phyloP scores from a whole-genome alignment of 352 stramenopile species.

The Blastocystis sp. region DNA sequence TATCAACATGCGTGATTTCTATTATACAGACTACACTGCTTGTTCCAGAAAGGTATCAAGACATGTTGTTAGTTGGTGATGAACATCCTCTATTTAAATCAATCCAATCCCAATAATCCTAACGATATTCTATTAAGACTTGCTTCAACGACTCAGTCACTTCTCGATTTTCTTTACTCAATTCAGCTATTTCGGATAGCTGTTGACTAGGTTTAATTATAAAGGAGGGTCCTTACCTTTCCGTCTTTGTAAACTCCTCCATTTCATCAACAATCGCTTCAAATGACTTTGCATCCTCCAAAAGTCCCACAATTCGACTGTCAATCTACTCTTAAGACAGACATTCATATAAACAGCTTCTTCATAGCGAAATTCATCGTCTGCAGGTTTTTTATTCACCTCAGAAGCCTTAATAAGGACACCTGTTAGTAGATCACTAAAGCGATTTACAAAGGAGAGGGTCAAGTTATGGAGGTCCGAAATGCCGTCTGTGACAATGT shows the following conservation, averaged over 20 bases:
- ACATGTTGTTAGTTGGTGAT: not conserved
- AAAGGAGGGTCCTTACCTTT: not conserved
- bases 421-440: slow-evolving; percentile 5
- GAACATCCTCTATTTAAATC: not conserved
- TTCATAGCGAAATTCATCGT: not conserved
- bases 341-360: not conserved
- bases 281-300: slow-evolving; percentile 19
- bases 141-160: not conserved
- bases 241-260: slow-evolving; percentile 3
- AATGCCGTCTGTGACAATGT: not conserved
- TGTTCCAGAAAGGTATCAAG: not conserved
- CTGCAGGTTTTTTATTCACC: not conserved
- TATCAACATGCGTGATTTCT: not conserved
- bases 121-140: not conserved
- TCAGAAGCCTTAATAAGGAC: not conserved
- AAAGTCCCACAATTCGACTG: not conserved
- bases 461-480: not conserved
- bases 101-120: not conserved
- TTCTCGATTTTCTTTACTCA: slow-evolving; percentile 6
- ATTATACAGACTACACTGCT: not conserved
- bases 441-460: not conserved
- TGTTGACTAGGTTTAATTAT: not conserved
- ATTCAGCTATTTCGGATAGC: not conserved
- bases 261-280: slow-evolving; percentile 12
- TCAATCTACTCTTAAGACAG: not conserved